These are phyloP conservation scores for Ceriops zippeliana DNA, from an alignment of 345 rosid species.

Conservation along the genomic window DNA sequence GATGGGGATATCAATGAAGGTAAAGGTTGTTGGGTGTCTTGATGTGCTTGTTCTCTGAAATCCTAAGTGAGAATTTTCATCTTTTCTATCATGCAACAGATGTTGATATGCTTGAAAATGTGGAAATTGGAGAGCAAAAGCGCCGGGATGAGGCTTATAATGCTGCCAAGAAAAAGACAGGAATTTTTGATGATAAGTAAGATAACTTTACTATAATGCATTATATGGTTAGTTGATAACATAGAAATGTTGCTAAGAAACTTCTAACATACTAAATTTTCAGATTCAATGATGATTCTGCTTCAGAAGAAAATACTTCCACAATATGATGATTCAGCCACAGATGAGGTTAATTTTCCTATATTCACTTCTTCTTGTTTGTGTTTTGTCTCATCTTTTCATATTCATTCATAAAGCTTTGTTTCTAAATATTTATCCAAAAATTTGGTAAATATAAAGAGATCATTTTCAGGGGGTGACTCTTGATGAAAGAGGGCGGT, in stretches of 20 bases:
- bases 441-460: too few species aligned
- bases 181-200: conserved; percentile 81
- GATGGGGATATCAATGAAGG: conserved; percentile 86
- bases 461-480: conserved; percentile 56
- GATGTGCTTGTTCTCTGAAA: conserved; percentile 8
- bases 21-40: conserved; percentile 25
- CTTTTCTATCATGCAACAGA: conserved; percentile 53
- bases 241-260: background rate
- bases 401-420: background rate
- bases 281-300: conserved; percentile 86
- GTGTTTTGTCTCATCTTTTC: background rate
- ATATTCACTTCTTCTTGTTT: background rate
- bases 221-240: background rate
- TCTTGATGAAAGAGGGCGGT: conserved; percentile 75
- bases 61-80: conserved; percentile 21
- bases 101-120: conserved; percentile 94
- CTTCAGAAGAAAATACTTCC: conserved; percentile 80
- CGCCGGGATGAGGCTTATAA: conserved; percentile 81
- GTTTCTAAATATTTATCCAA: too few species aligned
- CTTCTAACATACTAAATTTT: conserved; percentile 13
- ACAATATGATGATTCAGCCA: conserved; percentile 75
- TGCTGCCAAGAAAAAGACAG: conserved; percentile 84
- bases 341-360: conserved; percentile 58
- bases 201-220: conserved; percentile 15
- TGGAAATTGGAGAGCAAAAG: conserved; percentile 97